Base-by-base conservation (phyloP, 371 early-diverging fungal genomes). In the Mortierella sp. region DNA sequence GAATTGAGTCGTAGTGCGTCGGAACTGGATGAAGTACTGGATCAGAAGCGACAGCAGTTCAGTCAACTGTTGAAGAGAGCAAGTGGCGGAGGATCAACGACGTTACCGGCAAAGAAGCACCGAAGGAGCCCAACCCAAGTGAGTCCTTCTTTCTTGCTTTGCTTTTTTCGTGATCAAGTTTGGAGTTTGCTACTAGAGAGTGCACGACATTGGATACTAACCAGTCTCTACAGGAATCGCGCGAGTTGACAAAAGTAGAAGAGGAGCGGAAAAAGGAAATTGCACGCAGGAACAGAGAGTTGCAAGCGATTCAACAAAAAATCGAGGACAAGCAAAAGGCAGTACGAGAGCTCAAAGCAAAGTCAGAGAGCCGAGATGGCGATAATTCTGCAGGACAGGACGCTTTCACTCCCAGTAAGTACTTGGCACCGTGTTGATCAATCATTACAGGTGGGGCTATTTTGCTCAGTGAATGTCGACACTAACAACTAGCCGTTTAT, bases 11-110 rank as follows among this genome's bases (percentile, higher is more conserved):
- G 73, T 38, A 75, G 78, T 32, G 72, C 74, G 0, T 24, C 75
- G 6, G 85, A 84, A 8, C 60, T 84, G 63, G 85, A 84, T 18
- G 71, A 75, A 3, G 81, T 84, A 18, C 21, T 81, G 38, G 85
- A 81, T 12, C 76, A 81, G 46, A 84, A 81, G 65, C 78, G 79
- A 18, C 35, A 81, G n/a, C 79, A 84, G 76, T 78, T 84, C 35
- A 46, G 56, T 32, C 71, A 78, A 32, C 41, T 84, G 48, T n/a
- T 78, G 27, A 56, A 73, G 41, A 74, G 60, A 43, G 58, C 49
- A 35, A 58, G 63, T 16, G 14, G 68, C 7, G 12, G 32, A 51
- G 82, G 75, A 58, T 51, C 78, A 35, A 38, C 65, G 48, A 65
- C 82, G 12, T 41, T 48, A 3, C 72, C 55, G 8, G 21, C 24